Percentiles rank a stretch among this genome's conserved stretches.
Evolutionary conservation across 2,329 filamentous ascomycete species (phyloP).

Genomic region (Penicillium crustosum): DNA sequence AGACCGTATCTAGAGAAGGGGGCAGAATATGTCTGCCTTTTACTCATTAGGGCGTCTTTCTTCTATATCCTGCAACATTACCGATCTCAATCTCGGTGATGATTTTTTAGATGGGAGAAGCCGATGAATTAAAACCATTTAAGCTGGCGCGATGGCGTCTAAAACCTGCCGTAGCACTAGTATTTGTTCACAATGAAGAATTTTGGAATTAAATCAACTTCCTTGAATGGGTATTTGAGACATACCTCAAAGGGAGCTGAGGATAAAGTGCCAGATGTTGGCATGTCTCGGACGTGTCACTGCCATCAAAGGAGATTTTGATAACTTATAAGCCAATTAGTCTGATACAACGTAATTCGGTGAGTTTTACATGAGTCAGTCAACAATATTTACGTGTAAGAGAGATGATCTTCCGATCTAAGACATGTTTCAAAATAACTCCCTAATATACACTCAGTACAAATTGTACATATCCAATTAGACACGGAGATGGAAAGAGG

Average conservation of each 20-base stretch:
- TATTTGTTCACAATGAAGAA: too few relatives aligned
- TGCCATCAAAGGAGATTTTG: background rate
- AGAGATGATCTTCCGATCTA: conserved; percentile 1
- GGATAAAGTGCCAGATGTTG: background rate
- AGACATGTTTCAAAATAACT: conserved; percentile 8
- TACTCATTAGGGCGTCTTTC: too few relatives aligned
- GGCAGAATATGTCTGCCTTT: too few relatives aligned
- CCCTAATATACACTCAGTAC: conserved; percentile 32
- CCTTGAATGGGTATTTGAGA: background rate
- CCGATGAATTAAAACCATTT: too few relatives aligned
- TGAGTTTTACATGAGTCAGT: background rate
- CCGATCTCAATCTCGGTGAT: too few relatives aligned
- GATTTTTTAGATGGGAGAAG: too few relatives aligned
- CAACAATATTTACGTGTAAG: background rate
- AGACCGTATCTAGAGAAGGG: too few relatives aligned
- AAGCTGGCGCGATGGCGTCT: too few relatives aligned
- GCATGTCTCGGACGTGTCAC: background rate
- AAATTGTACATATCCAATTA: conserved; percentile 10
- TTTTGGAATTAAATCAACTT: background rate
- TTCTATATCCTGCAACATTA: too few relatives aligned
- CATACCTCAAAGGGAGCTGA: background rate
- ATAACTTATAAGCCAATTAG: too few relatives aligned
- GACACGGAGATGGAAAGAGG: conserved; percentile 8
- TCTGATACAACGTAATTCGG: background rate
- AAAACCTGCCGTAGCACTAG: background rate